These are phyloP conservation scores for Dendrostoma leiphaemia DNA, from an alignment of 2,329 filamentous ascomycete species.

Conservation along the genomic window DNA sequence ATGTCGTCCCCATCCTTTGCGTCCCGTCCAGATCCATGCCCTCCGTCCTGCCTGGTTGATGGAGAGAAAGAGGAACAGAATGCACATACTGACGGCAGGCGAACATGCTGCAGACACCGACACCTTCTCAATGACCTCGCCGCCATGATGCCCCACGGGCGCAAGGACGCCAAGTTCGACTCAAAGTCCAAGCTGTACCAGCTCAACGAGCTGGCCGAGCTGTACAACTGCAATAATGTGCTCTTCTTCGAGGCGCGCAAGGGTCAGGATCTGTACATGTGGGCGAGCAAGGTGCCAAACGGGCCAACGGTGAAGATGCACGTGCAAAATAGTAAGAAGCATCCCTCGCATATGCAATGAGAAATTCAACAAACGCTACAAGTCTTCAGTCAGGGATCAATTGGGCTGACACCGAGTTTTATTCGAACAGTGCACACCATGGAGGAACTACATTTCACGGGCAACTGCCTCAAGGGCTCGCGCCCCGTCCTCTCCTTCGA, in stretches of 20 bases:
- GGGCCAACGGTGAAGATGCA: slow-evolving; percentile 64
- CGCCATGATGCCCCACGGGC: slow-evolving; percentile 83
- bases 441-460: slow-evolving; percentile 94
- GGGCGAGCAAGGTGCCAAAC: slow-evolving; percentile 89
- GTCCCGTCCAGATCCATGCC: not conserved
- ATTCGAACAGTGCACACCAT: slow-evolving; percentile 76
- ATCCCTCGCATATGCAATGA: not conserved
- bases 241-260: slow-evolving; percentile 96
- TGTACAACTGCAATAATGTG: slow-evolving; percentile 86
- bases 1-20: slow-evolving; percentile 26
- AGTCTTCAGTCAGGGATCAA: too few relatives aligned
- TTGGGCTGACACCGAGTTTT: slow-evolving; percentile 1
- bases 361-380: too few relatives aligned
- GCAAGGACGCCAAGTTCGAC: slow-evolving; percentile 96
- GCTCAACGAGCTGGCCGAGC: slow-evolving; percentile 71
- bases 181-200: slow-evolving; percentile 85
- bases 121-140: slow-evolving; percentile 90
- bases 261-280: slow-evolving; percentile 89
- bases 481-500: slow-evolving; percentile 92
- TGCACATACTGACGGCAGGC: not conserved
- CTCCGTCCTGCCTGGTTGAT: not conserved
- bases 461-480: slow-evolving; percentile 93
- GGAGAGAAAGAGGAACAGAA: too few relatives aligned
- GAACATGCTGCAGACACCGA: slow-evolving; percentile 64
- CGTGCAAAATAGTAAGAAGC: slow-evolving; percentile 67